These are phyloP conservation scores for Lentinula edodes DNA, from an alignment of 768 basidiomycete genomes.

Conservation along the genomic window DNA sequence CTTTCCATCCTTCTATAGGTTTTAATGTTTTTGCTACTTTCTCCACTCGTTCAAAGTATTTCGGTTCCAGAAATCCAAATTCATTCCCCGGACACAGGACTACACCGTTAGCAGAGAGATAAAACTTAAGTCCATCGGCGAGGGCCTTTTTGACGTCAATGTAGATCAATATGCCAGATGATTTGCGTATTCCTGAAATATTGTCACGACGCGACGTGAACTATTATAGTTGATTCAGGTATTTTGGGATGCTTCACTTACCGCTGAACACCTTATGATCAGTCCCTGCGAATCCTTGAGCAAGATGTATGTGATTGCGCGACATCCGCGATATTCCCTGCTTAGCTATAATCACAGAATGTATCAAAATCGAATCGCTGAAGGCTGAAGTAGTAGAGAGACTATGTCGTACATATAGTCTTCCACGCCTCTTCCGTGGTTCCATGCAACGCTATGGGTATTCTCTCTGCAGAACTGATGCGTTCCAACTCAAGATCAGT, in stretches of 20 bases:
- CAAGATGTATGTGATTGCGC: conserved; percentile 72
- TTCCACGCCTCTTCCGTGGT: conserved; percentile 52
- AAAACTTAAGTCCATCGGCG: conserved; percentile 48
- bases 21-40: conserved; percentile 4
- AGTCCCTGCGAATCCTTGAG: conserved; percentile 46
- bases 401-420: conserved; percentile 37
- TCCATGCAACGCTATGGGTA: conserved; percentile 55
- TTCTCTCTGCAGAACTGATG: conserved; percentile 42
- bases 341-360: conserved; percentile 31
- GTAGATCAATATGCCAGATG: conserved; percentile 60
- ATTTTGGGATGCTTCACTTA: background rate
- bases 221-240: background rate
- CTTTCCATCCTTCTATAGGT: conserved; percentile 6
- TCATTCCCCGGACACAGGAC: conserved; percentile 60
- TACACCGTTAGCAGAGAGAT: conserved; percentile 61
- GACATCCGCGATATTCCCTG: conserved; percentile 61
- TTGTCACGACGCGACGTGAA: background rate
- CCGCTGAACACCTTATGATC: conserved; percentile 44
- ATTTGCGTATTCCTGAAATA: conserved; percentile 38
- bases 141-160: conserved; percentile 53
- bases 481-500: conserved; percentile 30
- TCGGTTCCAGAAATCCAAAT: conserved; percentile 44
- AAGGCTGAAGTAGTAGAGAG: background rate
- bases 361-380: conserved; percentile 29
- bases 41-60: conserved; percentile 55